These are phyloP conservation scores for Adansonia grandidieri DNA, from an alignment of 441 rosid genomes.

Conservation along the genomic window DNA sequence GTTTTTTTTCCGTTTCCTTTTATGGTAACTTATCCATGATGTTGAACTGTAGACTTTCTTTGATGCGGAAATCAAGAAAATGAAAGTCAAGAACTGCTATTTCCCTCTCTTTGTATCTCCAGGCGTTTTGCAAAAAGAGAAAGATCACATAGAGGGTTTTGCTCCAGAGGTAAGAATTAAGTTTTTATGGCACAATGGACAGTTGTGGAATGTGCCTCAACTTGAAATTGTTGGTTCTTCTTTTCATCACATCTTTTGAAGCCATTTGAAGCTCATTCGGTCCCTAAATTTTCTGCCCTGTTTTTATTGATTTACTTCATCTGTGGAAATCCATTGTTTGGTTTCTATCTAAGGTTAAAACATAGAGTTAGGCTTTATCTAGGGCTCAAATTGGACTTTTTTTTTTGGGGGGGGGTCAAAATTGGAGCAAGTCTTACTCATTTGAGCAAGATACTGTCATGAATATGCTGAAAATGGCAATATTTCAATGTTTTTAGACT, in stretches of 20 bases:
- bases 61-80: slow-evolving; percentile 88
- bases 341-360: background rate
- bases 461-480: background rate
- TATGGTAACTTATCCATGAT: slow-evolving; percentile 22
- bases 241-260: background rate
- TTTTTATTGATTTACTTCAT: background rate
- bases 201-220: background rate
- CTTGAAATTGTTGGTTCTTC: background rate
- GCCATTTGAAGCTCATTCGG: background rate
- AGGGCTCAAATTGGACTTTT: background rate
- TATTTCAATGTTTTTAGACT: background rate
- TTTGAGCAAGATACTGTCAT: background rate
- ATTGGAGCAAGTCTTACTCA: background rate
- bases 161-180: slow-evolving; percentile 85
- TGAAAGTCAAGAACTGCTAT: slow-evolving; percentile 92
- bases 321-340: background rate
- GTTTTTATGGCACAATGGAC: background rate
- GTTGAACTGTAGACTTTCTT: slow-evolving; percentile 72
- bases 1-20: background rate
- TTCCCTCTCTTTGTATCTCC: slow-evolving; percentile 98
- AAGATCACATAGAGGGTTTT: slow-evolving; percentile 94
- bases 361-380: background rate
- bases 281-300: background rate
- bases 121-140: slow-evolving; percentile 82
- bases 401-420: too few species aligned